Percentiles rank a stretch among this genome's conserved stretches.
Evolutionary conservation across 2,329 filamentous ascomycete species (phyloP).

Genomic region (Elsinoe australis): DNA sequence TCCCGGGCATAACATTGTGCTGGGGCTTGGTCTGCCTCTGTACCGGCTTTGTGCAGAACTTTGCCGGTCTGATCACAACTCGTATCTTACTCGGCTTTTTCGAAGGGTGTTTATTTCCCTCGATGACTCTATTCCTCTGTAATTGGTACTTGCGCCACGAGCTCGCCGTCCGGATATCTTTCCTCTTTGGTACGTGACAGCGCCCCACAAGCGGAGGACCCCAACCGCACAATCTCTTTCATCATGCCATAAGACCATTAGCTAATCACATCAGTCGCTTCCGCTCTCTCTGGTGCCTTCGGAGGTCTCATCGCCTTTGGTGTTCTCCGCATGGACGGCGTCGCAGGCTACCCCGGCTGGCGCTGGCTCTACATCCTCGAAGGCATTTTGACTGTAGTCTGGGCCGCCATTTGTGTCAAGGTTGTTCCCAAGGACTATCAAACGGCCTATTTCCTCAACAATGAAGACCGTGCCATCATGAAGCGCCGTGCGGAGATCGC

Average conservation of each 20-base stretch:
- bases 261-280: too few relatives aligned
- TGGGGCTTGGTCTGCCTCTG: constrained; percentile 41
- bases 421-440: constrained; percentile 30
- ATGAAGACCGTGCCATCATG: constrained; percentile 28
- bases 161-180: constrained; percentile 18
- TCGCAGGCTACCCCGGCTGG: constrained; percentile 28
- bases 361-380: constrained; percentile 30
- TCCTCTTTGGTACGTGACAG: constrained; percentile 11
- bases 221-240: too few relatives aligned
- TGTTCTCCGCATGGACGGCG: constrained; percentile 26
- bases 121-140: constrained; percentile 15
- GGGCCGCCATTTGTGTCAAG: constrained; percentile 28
- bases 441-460: constrained; percentile 31
- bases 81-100: constrained; percentile 35
- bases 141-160: constrained; percentile 19
- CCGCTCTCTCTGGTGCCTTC: constrained; percentile 24
- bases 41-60: constrained; percentile 42
- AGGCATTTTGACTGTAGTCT: constrained; percentile 28
- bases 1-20: constrained; percentile 31
- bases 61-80: constrained; percentile 40
- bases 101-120: constrained; percentile 22
- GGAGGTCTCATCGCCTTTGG: constrained; percentile 26
- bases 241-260: too few relatives aligned
- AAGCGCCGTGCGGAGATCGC: constrained; percentile 26
- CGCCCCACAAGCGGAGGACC: too few relatives aligned